Conservation (phyloP, 2,329 filamentous ascomycete genomes). For the Fusarium beomiforme region DNA sequence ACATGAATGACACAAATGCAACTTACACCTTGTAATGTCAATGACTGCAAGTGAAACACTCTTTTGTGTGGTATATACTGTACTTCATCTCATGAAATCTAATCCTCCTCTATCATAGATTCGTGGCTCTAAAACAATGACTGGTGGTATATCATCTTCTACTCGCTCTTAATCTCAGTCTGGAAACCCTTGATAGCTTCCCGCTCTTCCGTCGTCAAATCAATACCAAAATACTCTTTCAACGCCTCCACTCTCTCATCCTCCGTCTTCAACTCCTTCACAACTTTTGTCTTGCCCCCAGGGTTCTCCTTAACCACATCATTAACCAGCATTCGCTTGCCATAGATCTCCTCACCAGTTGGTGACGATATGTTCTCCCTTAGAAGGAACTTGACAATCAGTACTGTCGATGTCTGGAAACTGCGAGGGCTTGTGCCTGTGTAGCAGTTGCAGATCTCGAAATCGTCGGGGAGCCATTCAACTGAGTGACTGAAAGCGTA, state of each 20-base stretch:
- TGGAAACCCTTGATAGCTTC: slow-evolving; percentile 59
- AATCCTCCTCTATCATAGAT: background rate
- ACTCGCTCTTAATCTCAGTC: slow-evolving; percentile 53
- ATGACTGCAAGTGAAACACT: background rate
- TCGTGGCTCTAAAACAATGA: background rate
- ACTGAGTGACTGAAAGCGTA: slow-evolving; percentile 72
- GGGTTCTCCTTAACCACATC: slow-evolving; percentile 63
- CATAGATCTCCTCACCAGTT: slow-evolving; percentile 57
- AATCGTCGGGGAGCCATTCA: slow-evolving; percentile 71
- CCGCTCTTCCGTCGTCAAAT: slow-evolving; percentile 60
- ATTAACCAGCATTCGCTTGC: slow-evolving; percentile 63
- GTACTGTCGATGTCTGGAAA: slow-evolving; percentile 64
- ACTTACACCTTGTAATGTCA: too few relatives aligned
- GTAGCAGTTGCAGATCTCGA: slow-evolving; percentile 67
- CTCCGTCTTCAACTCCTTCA: slow-evolving; percentile 61
- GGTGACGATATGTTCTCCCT: slow-evolving; percentile 52
- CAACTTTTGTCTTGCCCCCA: slow-evolving; percentile 58
- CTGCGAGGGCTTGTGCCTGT: slow-evolving; percentile 60
- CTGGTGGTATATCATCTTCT: background rate
- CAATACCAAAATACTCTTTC: slow-evolving; percentile 62
- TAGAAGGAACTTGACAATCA: slow-evolving; percentile 65
- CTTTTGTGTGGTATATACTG: too few relatives aligned
- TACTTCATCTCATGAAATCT: background rate
- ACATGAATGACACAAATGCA: too few relatives aligned
- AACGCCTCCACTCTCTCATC: slow-evolving; percentile 62